phyloP scores from a whole-genome alignment of 805 yeast species.

The Torulaspora indica region DNA sequence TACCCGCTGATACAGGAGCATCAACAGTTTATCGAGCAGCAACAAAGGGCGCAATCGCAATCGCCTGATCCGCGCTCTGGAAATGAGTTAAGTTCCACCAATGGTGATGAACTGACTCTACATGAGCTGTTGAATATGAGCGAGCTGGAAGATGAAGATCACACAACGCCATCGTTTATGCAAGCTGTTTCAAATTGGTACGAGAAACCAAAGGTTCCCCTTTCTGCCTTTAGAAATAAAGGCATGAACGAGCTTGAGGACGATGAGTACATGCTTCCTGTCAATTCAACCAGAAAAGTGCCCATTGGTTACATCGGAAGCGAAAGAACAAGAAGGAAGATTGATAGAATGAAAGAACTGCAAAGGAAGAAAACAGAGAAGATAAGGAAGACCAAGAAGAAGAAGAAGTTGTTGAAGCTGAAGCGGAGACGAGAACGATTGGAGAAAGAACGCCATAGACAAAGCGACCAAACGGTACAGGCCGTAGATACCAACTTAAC shows the following conservation, averaged over 20 bases:
- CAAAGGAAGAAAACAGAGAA: constrained; percentile 35
- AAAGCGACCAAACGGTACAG: constrained; percentile 3
- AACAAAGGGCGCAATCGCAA: constrained; percentile 28
- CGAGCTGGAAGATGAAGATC: constrained; percentile 69
- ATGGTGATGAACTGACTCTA: constrained; percentile 44
- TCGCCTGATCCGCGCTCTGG: constrained; percentile 18
- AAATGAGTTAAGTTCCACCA: constrained; percentile 18
- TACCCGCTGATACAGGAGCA: constrained; percentile 44
- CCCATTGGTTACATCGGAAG: constrained; percentile 38
- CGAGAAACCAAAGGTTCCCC: constrained; percentile 56
- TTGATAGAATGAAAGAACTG: constrained; percentile 35
- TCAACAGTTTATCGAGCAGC: constrained; percentile 27
- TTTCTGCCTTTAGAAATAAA: constrained; percentile 87
- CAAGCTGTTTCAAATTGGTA: constrained; percentile 37
- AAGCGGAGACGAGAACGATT: constrained; percentile 32
- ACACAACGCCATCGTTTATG: constrained; percentile 36
- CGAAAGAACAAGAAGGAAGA: constrained; percentile 35
- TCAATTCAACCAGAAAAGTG: constrained; percentile 29
- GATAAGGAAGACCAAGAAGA: constrained; percentile 33
- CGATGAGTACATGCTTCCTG: constrained; percentile 32
- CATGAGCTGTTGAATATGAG: constrained; percentile 87
- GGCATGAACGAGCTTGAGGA: constrained; percentile 42
- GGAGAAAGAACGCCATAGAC: constrained; percentile 23
- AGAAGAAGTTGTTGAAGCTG: constrained; percentile 32
- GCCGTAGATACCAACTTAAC: constrained; percentile 3